Percentiles rank a stretch among this genome's conserved stretches.
Conservation (phyloP, 371 early-diverging fungal genomes). For the Mucor indicus region DNA sequence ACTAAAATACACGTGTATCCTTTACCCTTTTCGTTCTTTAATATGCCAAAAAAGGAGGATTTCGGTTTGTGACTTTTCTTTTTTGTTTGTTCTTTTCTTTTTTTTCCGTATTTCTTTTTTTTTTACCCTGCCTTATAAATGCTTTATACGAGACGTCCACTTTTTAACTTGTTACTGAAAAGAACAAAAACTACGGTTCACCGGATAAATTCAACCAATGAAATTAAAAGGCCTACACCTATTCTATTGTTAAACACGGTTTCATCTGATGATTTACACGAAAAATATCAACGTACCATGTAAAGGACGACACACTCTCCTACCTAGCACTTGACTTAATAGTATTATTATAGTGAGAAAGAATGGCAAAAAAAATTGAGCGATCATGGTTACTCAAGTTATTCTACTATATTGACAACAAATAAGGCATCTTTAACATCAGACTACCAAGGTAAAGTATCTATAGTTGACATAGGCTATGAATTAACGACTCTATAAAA, state of each 20-base stretch:
- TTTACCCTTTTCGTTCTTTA: no score
- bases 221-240: constrained; percentile 23
- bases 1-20: no score
- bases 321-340: not conserved
- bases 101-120: no score
- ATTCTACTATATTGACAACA: constrained; percentile 2
- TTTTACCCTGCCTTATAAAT: no score
- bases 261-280: not conserved
- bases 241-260: constrained; percentile 13
- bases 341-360: not conserved
- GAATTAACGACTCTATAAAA: not conserved
- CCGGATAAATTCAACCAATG: no score
- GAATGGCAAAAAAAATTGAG: constrained; percentile 27
- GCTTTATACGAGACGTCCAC: no score
- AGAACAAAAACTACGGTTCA: no score
- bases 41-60: no score
- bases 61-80: no score
- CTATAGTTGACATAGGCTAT: not conserved
- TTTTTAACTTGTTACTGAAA: no score
- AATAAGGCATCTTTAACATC: constrained; percentile 7
- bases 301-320: not conserved
- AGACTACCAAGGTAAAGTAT: constrained; percentile 23
- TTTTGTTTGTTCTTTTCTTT: no score
- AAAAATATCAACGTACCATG: not conserved
- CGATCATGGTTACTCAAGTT: constrained; percentile 25